phyloP scores from a whole-genome alignment of 2,329 filamentous ascomycete genomes.

The Ophiocordyceps sinensis region DNA sequence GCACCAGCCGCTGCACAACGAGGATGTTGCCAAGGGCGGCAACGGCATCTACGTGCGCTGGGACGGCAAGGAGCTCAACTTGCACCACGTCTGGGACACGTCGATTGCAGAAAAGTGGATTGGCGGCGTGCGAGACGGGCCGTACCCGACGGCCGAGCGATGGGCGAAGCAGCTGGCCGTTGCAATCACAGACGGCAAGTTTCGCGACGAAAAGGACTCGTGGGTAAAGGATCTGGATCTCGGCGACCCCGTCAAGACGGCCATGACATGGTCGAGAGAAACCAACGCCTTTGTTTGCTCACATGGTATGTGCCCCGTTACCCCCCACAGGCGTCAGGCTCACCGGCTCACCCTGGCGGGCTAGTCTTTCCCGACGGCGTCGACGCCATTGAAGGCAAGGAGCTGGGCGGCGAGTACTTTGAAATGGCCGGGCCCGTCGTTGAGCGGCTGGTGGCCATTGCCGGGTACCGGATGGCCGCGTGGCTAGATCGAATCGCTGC shows the following conservation, averaged over 20 bases:
- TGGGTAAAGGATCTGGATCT: slow-evolving; percentile 48
- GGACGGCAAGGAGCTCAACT: slow-evolving; percentile 41
- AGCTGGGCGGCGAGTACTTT: slow-evolving; percentile 50
- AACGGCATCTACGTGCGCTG: slow-evolving; percentile 55
- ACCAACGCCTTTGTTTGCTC: slow-evolving; percentile 48
- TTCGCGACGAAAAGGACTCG: slow-evolving; percentile 26
- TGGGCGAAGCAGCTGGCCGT: slow-evolving; percentile 43
- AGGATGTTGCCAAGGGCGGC: slow-evolving; percentile 49
- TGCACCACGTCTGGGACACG: slow-evolving; percentile 63
- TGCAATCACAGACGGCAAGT: slow-evolving; percentile 43
- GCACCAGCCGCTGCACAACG: slow-evolving; percentile 53
- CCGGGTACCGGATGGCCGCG: slow-evolving; percentile 52
- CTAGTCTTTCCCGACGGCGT: slow-evolving; percentile 48
- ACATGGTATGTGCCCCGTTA: slow-evolving; percentile 26
- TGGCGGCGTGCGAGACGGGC: slow-evolving; percentile 35
- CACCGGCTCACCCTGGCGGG: background rate
- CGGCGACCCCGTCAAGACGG: slow-evolving; percentile 36
- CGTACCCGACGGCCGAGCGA: slow-evolving; percentile 32
- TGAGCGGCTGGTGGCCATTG: slow-evolving; percentile 52
- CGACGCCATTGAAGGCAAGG: slow-evolving; percentile 40
- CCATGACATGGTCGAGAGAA: slow-evolving; percentile 49
- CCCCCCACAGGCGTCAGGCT: background rate
- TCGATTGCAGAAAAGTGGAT: slow-evolving; percentile 52
- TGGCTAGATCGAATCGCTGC: slow-evolving; percentile 51
- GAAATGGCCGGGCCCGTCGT: slow-evolving; percentile 47